Conservation (phyloP, 1,284 basidiomycete species). For the Irpex sp. region DNA sequence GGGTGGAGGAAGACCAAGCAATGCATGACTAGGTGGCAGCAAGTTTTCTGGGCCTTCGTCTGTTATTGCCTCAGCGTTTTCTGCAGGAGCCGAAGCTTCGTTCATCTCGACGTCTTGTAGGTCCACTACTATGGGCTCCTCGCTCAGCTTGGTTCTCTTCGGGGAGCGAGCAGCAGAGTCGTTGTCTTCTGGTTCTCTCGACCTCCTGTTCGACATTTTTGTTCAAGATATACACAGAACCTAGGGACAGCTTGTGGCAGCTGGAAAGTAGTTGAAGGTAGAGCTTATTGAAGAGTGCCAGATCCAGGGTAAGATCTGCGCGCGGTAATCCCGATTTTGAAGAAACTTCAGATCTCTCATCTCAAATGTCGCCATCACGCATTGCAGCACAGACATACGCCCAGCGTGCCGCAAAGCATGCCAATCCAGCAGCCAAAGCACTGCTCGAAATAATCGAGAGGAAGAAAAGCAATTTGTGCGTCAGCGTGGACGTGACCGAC, state of each 20-base stretch:
- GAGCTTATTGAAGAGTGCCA: neutral
- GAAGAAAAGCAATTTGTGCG: constrained; percentile 90
- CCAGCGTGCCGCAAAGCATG: constrained; percentile 54
- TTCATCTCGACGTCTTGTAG: constrained; percentile 14
- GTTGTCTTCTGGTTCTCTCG: constrained; percentile 48
- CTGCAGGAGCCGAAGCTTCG: constrained; percentile 8
- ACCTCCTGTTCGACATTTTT: constrained; percentile 31
- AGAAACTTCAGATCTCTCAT: neutral
- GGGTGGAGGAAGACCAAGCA: constrained; percentile 55
- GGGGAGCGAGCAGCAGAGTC: constrained; percentile 37
- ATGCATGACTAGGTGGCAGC: constrained; percentile 66
- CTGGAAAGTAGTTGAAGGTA: neutral
- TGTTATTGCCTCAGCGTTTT: constrained; percentile 15
- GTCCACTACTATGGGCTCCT: constrained; percentile 12
- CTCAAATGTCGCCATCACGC: constrained; percentile 37
- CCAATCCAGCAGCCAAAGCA: constrained; percentile 69
- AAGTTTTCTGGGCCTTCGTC: constrained; percentile 29
- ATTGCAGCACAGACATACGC: constrained; percentile 47
- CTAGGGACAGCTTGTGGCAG: neutral
- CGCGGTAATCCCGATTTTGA: constrained; percentile 1
- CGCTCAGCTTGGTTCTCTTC: constrained; percentile 52
- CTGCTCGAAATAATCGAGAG: constrained; percentile 83
- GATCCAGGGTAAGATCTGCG: too few relatives aligned
- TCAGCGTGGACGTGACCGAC: constrained; percentile 92
- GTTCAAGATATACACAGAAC: neutral